Evolutionary conservation across 352 stramenopile species (phyloP), one percentile per base, ranked within the genome.

Genomic region (Elongisporangium anandrum): DNA sequence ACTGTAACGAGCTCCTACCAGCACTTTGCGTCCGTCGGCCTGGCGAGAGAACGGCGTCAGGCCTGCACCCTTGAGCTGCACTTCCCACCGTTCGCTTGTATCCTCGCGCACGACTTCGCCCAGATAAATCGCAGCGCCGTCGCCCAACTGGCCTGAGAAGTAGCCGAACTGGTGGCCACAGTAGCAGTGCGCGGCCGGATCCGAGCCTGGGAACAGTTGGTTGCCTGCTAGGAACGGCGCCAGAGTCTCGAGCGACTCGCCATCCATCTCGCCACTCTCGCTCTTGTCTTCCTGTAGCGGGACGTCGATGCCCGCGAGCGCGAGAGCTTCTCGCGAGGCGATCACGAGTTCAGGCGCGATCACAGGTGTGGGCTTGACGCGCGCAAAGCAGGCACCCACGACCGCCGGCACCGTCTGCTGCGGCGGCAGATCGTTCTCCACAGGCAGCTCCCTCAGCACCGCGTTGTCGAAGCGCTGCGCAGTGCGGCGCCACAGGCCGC

Each of bases 51-150:
- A 99, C 3, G 96, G 96, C 2, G 97, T 99, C 55, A 85, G 86
- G 0, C 97, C 97, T 1, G 89, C 94, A 9, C 97, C 97, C 64
- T 99, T 99, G 15, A 99, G 75, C 70, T 99, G 97, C 52, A 99
- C 70, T 74, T 99, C 97, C 69, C 88, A 98, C 13, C 87, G 63
- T 52, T 78, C 60, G n/a, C 62, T 64, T 1, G 16, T 19, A 8
- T 69, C 54, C n/a, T 54, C 57, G 48, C 62, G 60, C 38, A 89
- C 73, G 29, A 96, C 75, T 69, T 97, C 89, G 22, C 89, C 92
- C 15, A 97, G 63, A 66, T 94, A 96, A 50, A 97, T 79, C 7
- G 92, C 90, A 2, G 87, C 88, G 41, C 92, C 92, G 61, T 97
- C 92, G 50, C 92, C 92, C 53, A 97, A 75, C 73, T 97, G 91